Evolutionary conservation across 2,329 filamentous ascomycete genomes (phyloP).

Genomic region (Stachybotrys echinatus): DNA sequence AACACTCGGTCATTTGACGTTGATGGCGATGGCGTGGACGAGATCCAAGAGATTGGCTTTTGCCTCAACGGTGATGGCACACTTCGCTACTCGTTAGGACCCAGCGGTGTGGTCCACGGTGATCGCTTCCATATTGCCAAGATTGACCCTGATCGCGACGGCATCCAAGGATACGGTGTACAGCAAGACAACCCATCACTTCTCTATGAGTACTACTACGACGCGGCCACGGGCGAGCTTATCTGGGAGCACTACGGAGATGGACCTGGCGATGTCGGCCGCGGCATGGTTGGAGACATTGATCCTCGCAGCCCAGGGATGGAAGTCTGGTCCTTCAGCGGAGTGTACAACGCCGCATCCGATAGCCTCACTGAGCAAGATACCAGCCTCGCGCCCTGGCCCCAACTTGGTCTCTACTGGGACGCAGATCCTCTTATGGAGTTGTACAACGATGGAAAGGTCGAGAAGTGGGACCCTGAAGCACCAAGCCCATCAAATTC

Average conservation of each 20-base stretch:
- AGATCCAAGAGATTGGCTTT: constrained; percentile 15
- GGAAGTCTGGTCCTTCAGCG: constrained; percentile 14
- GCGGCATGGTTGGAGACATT: constrained; percentile 15
- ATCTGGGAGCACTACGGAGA: constrained; percentile 11
- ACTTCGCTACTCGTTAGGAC: constrained; percentile 10
- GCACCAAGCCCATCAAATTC: not conserved
- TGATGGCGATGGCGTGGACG: constrained; percentile 12
- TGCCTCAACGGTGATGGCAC: constrained; percentile 14
- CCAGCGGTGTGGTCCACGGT: constrained; percentile 12
- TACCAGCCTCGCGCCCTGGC: constrained; percentile 3
- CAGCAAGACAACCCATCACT: constrained; percentile 12
- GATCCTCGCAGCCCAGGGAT: constrained; percentile 12
- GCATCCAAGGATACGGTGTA: constrained; percentile 13
- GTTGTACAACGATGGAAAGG: constrained; percentile 15
- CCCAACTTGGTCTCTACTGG: constrained; percentile 11
- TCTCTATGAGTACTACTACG: constrained; percentile 17
- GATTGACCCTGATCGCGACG: constrained; percentile 12
- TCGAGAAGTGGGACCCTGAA: constrained; percentile 14
- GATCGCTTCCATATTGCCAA: constrained; percentile 16
- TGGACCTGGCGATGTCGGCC: constrained; percentile 6
- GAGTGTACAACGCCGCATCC: constrained; percentile 12
- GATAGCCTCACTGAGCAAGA: not conserved
- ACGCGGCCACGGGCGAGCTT: constrained; percentile 8
- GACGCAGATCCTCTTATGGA: constrained; percentile 12
- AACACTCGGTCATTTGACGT: constrained; percentile 16